Evolutionary conservation across 2,329 filamentous ascomycete species (phyloP).

Genomic region (Hymenoscyphus occultus): DNA sequence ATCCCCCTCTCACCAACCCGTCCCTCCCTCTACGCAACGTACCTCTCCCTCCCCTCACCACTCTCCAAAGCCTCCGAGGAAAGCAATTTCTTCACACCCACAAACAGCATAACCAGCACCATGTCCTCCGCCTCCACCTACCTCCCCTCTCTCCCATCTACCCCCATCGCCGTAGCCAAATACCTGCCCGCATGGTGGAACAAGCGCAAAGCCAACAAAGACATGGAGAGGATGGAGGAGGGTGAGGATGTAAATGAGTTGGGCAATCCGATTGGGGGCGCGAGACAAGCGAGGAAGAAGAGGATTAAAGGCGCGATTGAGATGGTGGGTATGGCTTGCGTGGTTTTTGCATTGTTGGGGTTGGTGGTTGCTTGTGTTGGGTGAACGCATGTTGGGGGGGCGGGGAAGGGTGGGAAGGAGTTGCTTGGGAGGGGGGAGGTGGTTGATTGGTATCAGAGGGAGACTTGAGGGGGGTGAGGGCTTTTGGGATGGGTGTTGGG

Average conservation of each 20-base stretch:
- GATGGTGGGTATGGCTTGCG: constrained; percentile 11
- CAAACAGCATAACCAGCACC: not conserved
- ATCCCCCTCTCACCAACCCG: no score
- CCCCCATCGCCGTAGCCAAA: constrained; percentile 4
- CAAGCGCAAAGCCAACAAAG: not conserved
- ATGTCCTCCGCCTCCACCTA: constrained; percentile 9
- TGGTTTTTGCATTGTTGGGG: constrained; percentile 10
- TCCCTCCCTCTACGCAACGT: not conserved
- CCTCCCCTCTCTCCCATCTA: constrained; percentile 1
- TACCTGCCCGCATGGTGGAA: not conserved
- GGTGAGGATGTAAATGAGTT: not conserved
- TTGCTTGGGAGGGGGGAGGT: not conserved
- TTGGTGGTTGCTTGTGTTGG: constrained; percentile 30
- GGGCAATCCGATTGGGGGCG: not conserved
- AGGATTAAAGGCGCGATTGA: constrained; percentile 9
- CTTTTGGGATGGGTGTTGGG: no score
- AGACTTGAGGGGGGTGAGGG: not conserved
- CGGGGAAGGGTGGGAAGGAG: constrained; percentile 4
- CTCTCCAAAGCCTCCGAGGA: not conserved
- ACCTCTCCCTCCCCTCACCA: constrained; percentile 11
- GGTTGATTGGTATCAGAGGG: not conserved
- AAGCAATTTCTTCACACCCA: not conserved
- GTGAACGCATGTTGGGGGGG: no score
- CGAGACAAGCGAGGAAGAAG: not conserved
- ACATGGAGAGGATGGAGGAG: not conserved